These are phyloP conservation scores for Lachnellula hyalina DNA, from an alignment of 2,329 filamentous ascomycete species.

Conservation along the genomic window DNA sequence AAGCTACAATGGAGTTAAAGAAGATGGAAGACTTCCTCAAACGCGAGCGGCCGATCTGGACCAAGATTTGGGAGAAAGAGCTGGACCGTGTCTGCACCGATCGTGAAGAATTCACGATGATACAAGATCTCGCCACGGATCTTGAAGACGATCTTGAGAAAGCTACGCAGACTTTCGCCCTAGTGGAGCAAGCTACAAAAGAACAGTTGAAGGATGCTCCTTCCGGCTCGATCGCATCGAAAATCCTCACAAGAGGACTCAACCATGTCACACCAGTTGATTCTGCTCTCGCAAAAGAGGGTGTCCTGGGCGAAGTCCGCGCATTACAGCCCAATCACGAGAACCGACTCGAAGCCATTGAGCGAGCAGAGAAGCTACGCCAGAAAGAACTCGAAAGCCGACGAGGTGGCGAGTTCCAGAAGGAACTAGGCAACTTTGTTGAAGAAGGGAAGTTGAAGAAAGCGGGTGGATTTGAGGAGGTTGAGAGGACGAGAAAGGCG, in stretches of 20 bases:
- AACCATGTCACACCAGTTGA: constrained; percentile 53
- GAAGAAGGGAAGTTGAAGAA: constrained; percentile 91
- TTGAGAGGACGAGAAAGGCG: constrained; percentile 73
- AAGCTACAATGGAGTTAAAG: constrained; percentile 79
- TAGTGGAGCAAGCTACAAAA: constrained; percentile 97
- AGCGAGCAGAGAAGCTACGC: constrained; percentile 87
- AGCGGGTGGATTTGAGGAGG: constrained; percentile 89
- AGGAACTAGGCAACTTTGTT: constrained; percentile 81
- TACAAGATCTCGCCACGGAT: constrained; percentile 91
- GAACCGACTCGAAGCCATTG: constrained; percentile 86
- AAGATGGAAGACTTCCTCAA: constrained; percentile 91
- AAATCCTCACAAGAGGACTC: constrained; percentile 50
- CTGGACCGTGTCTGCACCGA: constrained; percentile 94
- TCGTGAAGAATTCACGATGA: constrained; percentile 87
- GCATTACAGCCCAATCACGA: constrained; percentile 94
- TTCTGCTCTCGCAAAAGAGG: constrained; percentile 80
- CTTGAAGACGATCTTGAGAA: constrained; percentile 93
- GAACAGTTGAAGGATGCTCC: constrained; percentile 81
- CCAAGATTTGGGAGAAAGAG: constrained; percentile 98
- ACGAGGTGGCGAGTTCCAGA: constrained; percentile 65
- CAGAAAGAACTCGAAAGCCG: constrained; percentile 82
- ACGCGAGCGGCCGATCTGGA: constrained; percentile 93
- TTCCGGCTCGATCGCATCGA: constrained; percentile 44
- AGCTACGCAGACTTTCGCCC: constrained; percentile 83
- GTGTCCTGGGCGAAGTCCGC: constrained; percentile 85